Conservation (phyloP, 75 land plant species). For the Pinus taeda region DNA sequence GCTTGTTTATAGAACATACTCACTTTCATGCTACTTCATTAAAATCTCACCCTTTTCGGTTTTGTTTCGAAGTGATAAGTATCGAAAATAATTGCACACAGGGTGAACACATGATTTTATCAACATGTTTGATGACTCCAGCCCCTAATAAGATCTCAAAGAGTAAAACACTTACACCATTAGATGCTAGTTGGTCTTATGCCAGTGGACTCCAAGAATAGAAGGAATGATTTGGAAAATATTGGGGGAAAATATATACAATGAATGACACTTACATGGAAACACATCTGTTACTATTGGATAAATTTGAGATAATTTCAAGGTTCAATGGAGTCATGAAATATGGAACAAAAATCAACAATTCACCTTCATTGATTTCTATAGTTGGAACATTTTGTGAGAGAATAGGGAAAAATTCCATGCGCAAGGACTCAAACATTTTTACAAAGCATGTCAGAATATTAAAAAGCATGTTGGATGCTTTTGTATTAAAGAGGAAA, state of each 20-base stretch:
- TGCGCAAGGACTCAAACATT: not conserved
- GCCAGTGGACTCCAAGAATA: not conserved
- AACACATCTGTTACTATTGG: not conserved
- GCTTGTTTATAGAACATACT: not conserved
- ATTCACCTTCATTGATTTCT: not conserved
- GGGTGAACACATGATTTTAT: not conserved
- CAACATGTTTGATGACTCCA: not conserved
- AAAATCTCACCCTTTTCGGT: not conserved
- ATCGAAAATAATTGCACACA: not conserved
- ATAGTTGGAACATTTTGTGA: not conserved
- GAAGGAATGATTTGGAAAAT: not conserved
- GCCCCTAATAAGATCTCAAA: not conserved
- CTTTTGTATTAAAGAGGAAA: slow-evolving; percentile 9
- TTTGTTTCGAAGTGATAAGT: not conserved
- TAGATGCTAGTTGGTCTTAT: not conserved
- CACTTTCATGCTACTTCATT: not conserved
- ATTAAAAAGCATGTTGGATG: slow-evolving; percentile 2
- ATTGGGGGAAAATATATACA: not conserved
- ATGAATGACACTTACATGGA: too few relatives aligned
- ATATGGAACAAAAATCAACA: not conserved
- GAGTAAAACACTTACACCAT: not conserved
- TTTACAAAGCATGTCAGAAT: not conserved
- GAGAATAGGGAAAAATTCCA: not conserved
- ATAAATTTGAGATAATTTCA: not conserved
- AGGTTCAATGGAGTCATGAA: not conserved